Evolutionary conservation across 1,139 yeast genomes (phyloP), one percentile per base, ranked within the genome.

Genomic region (Arxiozyma heterogenica): DNA sequence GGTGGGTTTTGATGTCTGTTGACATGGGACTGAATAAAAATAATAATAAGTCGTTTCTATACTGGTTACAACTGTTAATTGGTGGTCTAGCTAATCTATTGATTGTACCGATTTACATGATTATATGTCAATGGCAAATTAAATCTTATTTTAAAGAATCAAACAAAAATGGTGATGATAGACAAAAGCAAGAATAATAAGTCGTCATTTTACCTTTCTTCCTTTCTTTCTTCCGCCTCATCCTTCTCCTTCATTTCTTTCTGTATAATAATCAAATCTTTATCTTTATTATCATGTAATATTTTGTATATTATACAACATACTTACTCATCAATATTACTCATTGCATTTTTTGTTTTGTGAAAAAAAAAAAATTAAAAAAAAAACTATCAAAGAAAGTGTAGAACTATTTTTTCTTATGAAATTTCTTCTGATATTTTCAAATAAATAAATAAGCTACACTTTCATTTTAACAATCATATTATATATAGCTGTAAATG

Each of bases 1-100:
- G 97, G 3, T 91, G 95, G 95, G 70, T 86, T 1, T 72, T 91
- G 51, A 83, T 85, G 58, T 75, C 84, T 49, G 75, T 85, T 43
- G 79, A 80, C 61, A 73, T 90, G 62, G 96, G 97, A 1, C 55
- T 73, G 55, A 69, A 68, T 57, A 65, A 65, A 55, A 68, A 76
- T 77, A 50, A 73, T 78, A 53, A 93, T 90, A n/a, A 72, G 38
- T 64, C 95, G 43, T 75, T 75, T 53, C 79, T 81, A 71, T 80
- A 84, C 59, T 59, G 82, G 4, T 62, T 80, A 11, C 89, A 84
- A 64, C 49, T 66, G 51, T n/a, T 69, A 1, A 11, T 68, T 7
- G 71, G 71, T 15, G 56, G 64, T 4, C 25, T 66, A 12, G 61
- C 63, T n/a, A 68, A 69, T 52, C 52, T 69, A 46, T 21, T 89